Base-by-base conservation (phyloP, 202 grass and related monocot species). In the Schoenoplectus triqueter region DNA sequence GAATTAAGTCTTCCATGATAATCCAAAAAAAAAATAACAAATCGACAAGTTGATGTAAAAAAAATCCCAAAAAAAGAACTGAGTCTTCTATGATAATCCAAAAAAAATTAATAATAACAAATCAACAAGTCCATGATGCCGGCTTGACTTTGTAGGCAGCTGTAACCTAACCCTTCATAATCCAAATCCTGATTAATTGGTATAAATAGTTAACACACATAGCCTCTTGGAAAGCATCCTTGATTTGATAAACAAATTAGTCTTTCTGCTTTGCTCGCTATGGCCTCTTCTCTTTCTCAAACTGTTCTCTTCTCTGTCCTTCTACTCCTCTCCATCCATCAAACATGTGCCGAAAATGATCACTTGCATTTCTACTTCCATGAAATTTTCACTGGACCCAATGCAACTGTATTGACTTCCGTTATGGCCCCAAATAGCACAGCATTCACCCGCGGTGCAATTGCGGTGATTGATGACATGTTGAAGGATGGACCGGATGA, bases 351-450 rank as follows among this genome's bases (percentile, higher is more conserved):
- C 45, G 6, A 48, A 6, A 64, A 80, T 17, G 51, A 14, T 47
- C 31, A 80, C 39, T 19, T 80, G 57, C 39, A 80, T 47, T 80
- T 80, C 60, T 80, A 64, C 57, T 48, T 80, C 2, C 78, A 80
- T 64, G 78, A 80, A 64, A 47, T 64, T 40, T 39, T 80, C 11
- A 45, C 78, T 1, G 78, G 78, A 46, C 5, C 56, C 7, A 47
- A 80, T 63, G 57, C 55, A 46, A 80, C 78, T 1, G 0, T 7
- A 13, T 0, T 64, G 2, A 17, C 15, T 5, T 39, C 44, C 17
- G 78, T 80, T 7, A 80, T 46, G 1, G 14, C 78, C 9, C 39
- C 55, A 1, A 80, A 80, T 7, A 63, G 60, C 57, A 9, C 17
- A 6, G 44, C 54, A 10, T 64, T 63, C 19, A 39, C 72, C 15